Evolutionary conservation across 441 rosid species (phyloP).

Genomic region (Mallotus japonicus): DNA sequence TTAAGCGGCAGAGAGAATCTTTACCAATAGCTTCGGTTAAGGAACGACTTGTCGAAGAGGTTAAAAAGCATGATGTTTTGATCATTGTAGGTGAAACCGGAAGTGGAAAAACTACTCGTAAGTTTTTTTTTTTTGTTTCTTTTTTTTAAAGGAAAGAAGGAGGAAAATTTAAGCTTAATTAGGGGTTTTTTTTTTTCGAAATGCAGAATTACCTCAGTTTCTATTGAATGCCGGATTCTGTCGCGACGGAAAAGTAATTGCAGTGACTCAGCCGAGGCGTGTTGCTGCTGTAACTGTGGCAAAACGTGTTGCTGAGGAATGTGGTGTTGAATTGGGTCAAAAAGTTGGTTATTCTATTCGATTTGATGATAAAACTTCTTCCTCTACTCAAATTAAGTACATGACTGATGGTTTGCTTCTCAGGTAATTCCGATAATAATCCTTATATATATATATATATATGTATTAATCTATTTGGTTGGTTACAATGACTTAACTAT

Average conservation of each 20-base stretch:
- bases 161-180: not conserved
- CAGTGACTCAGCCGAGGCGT: slow-evolving; percentile 87
- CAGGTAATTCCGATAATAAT: slow-evolving; percentile 39
- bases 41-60: slow-evolving; percentile 67
- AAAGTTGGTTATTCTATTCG: slow-evolving; percentile 85
- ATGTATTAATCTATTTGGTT: too few relatives aligned
- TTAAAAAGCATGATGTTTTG: slow-evolving; percentile 48
- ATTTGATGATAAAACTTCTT: slow-evolving; percentile 75
- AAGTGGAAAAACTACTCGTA: slow-evolving; percentile 96
- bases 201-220: slow-evolving; percentile 84
- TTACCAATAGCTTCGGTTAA: slow-evolving; percentile 88
- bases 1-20: slow-evolving; percentile 61
- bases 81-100: slow-evolving; percentile 95
- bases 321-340: slow-evolving; percentile 68
- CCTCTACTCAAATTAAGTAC: slow-evolving; percentile 71
- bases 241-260: slow-evolving; percentile 63
- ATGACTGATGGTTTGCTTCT: slow-evolving; percentile 91
- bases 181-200: slow-evolving; percentile 4
- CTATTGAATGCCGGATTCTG: slow-evolving; percentile 71
- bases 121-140: slow-evolving; percentile 17
- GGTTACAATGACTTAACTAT: too few relatives aligned
- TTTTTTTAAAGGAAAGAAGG: not conserved
- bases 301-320: slow-evolving; percentile 88
- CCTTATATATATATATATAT: too few relatives aligned
- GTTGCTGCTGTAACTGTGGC: slow-evolving; percentile 93